Conservation (phyloP, 1,284 basidiomycete genomes). For the Neolentinus lepideus region DNA sequence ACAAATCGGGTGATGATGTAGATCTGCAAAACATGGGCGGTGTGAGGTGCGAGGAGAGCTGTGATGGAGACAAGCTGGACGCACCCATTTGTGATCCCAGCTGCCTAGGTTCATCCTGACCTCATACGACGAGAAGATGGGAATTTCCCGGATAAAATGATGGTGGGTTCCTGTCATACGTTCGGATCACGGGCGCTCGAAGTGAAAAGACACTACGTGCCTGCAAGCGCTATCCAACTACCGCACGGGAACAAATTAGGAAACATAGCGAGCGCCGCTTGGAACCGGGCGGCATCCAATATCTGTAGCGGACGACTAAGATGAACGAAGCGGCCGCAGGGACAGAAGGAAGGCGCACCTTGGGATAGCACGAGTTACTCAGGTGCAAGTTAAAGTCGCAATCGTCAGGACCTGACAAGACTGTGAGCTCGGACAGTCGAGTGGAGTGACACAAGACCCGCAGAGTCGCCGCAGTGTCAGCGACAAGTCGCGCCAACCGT, state of each 20-base stretch:
- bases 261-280: constrained; percentile 40
- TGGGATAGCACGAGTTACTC: constrained; percentile 73
- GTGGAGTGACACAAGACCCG: too few species aligned
- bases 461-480: too few species aligned
- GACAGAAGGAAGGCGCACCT: constrained; percentile 31
- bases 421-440: constrained; percentile 2
- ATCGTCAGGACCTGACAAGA: constrained; percentile 52
- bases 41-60: too few species aligned
- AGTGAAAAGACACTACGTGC: constrained; percentile 24
- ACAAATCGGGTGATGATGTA: constrained; percentile 64
- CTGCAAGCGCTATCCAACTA: constrained; percentile 66
- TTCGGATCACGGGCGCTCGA: background rate
- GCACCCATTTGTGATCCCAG: constrained; percentile 87
- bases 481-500: too few species aligned
- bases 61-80: constrained; percentile 13
- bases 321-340: constrained; percentile 12
- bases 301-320: constrained; percentile 18
- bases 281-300: constrained; percentile 42
- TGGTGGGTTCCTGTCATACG: constrained; percentile 54
- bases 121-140: constrained; percentile 64
- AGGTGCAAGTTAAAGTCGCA: constrained; percentile 66
- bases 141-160: constrained; percentile 74
- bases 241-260: constrained; percentile 59
- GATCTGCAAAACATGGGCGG: constrained; percentile 29
- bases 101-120: constrained; percentile 58